Conservation (phyloP, 1,139 yeast species). For the Kodamaea arcana region DNA sequence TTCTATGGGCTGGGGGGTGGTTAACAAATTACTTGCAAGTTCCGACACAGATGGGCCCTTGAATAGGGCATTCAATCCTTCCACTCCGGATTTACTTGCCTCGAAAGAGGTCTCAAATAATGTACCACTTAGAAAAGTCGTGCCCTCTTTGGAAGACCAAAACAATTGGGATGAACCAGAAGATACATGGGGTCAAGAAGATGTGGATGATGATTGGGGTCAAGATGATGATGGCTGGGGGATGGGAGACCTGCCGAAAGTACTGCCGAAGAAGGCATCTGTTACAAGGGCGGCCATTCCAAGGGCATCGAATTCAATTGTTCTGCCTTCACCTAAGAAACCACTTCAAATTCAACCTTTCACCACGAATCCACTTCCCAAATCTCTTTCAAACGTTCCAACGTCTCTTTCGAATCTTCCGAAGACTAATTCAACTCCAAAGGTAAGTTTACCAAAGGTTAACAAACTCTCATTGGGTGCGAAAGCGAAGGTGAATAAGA, state of each 20-base stretch:
- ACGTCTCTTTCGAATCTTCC: too few relatives aligned
- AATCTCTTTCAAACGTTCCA: too few relatives aligned
- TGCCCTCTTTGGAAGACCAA: slow-evolving; percentile 7
- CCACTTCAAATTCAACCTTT: too few relatives aligned
- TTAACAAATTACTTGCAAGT: slow-evolving; percentile 33
- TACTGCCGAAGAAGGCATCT: neutral
- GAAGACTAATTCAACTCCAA: neutral
- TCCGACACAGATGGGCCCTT: slow-evolving; percentile 31
- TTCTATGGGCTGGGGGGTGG: slow-evolving; percentile 36
- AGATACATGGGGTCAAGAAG: slow-evolving; percentile 13
- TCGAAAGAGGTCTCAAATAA: slow-evolving; percentile 18
- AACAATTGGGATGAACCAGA: neutral
- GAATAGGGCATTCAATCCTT: slow-evolving; percentile 34
- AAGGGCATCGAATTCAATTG: too few relatives aligned
- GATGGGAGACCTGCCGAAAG: neutral
- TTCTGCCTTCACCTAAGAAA: too few relatives aligned
- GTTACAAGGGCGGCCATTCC: slow-evolving; percentile 17
- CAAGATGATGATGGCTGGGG: slow-evolving; percentile 17
- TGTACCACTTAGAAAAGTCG: slow-evolving; percentile 6
- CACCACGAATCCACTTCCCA: too few relatives aligned
- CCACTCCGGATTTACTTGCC: slow-evolving; percentile 40
- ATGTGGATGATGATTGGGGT: slow-evolving; percentile 30
- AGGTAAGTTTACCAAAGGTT: neutral
- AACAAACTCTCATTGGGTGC: neutral
- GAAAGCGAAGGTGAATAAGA: too few relatives aligned